Conservation (phyloP, 2,329 filamentous ascomycete species). For the Grosmannia serpens region DNA sequence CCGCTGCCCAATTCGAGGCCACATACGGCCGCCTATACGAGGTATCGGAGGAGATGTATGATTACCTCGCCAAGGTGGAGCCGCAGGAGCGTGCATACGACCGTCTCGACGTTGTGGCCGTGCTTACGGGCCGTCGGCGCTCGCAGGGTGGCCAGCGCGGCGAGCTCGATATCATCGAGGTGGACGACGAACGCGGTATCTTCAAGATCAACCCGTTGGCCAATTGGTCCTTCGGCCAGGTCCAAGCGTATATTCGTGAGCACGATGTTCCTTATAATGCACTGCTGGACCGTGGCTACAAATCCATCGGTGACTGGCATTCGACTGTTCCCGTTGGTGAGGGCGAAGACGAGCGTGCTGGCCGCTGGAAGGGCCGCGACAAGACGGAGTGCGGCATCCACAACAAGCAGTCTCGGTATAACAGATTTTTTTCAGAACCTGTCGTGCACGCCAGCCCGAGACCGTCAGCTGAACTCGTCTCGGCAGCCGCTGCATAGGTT, state of each 20-base stretch:
- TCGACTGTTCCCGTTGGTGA: conserved; percentile 83
- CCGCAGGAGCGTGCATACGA: conserved; percentile 84
- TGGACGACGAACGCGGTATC: conserved; percentile 76
- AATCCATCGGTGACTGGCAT: conserved; percentile 97
- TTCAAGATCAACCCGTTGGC: conserved; percentile 97
- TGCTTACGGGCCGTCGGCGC: conserved; percentile 81
- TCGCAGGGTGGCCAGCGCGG: conserved; percentile 91
- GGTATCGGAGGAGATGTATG: conserved; percentile 76
- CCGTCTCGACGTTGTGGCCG: conserved; percentile 76
- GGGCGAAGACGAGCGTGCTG: conserved; percentile 89
- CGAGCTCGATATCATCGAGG: conserved; percentile 79
- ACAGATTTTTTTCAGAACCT: conserved; percentile 53
- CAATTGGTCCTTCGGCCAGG: conserved; percentile 86
- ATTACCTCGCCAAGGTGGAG: conserved; percentile 96
- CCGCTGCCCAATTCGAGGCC: conserved; percentile 63
- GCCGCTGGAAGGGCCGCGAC: conserved; percentile 88
- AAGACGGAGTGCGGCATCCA: conserved; percentile 99
- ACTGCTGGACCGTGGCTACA: conserved; percentile 88
- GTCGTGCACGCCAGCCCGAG: not conserved
- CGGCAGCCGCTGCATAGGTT: not conserved
- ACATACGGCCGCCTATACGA: conserved; percentile 84
- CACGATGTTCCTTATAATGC: conserved; percentile 89
- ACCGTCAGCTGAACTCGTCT: not conserved
- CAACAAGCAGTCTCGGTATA: conserved; percentile 92
- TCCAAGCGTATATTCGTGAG: conserved; percentile 75